These are phyloP conservation scores for Comarum palustre DNA, from an alignment of 306 rosid genomes.

Conservation along the genomic window DNA sequence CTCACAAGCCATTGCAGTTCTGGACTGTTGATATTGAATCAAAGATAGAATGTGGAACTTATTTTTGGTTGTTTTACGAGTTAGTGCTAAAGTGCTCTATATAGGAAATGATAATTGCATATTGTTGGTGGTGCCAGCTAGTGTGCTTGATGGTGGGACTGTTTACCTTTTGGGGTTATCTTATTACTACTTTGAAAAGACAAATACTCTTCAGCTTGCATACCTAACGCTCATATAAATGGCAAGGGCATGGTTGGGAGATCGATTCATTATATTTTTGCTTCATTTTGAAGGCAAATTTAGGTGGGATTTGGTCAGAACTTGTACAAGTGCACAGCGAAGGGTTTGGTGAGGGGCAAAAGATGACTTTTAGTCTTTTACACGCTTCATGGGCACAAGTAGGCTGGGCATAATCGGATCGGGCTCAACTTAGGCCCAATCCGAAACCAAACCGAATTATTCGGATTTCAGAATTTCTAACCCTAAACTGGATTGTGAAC, in stretches of 20 bases:
- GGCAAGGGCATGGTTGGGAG: background rate
- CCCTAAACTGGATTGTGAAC: too few relatives aligned
- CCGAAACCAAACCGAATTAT: too few relatives aligned
- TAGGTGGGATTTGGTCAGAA: background rate
- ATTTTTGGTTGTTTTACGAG: background rate
- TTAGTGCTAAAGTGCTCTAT: background rate
- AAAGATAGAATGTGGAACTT: background rate
- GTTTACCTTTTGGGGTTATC: background rate
- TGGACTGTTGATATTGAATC: background rate
- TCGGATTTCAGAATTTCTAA: too few relatives aligned
- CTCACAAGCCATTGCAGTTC: constrained; percentile 45
- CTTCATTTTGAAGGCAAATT: background rate
- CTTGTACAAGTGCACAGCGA: background rate
- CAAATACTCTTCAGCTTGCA: background rate
- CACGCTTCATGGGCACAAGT: too few relatives aligned
- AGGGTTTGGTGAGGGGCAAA: background rate
- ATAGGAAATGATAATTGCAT: background rate
- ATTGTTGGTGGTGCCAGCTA: background rate
- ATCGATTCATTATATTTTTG: background rate
- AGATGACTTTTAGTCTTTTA: too few relatives aligned
- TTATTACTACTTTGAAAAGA: background rate
- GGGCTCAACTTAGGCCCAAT: too few relatives aligned
- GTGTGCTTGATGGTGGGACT: background rate
- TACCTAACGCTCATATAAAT: background rate
- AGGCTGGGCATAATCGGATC: too few relatives aligned